Conservation (phyloP, 2,329 filamentous ascomycete genomes). For the Fusarium sp. region DNA sequence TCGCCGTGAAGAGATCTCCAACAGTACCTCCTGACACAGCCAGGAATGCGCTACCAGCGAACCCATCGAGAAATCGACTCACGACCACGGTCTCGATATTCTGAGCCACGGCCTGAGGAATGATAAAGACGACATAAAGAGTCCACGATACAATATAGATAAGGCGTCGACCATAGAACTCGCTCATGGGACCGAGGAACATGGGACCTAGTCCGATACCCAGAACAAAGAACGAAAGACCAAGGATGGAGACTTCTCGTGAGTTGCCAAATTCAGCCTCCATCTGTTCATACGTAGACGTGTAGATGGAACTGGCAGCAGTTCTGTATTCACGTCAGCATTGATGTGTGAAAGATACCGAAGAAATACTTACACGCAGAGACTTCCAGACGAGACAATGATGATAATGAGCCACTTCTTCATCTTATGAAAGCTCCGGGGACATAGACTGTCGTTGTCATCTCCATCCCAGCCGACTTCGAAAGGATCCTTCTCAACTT, state of each 20-base stretch:
- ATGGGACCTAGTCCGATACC: slow-evolving; percentile 76
- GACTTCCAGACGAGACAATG: slow-evolving; percentile 78
- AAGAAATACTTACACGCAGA: slow-evolving; percentile 80
- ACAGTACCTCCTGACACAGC: slow-evolving; percentile 87
- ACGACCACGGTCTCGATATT: slow-evolving; percentile 87
- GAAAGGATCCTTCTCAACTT: slow-evolving; percentile 61
- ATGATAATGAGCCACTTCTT: slow-evolving; percentile 84
- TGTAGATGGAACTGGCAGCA: slow-evolving; percentile 89
- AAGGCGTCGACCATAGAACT: slow-evolving; percentile 85
- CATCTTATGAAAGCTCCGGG: slow-evolving; percentile 72
- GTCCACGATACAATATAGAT: slow-evolving; percentile 82
- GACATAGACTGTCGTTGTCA: slow-evolving; percentile 78
- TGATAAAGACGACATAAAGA: slow-evolving; percentile 81
- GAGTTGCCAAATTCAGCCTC: slow-evolving; percentile 79
- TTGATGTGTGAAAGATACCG: not conserved
- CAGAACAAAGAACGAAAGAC: slow-evolving; percentile 84
- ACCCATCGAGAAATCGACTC: slow-evolving; percentile 80
- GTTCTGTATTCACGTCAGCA: slow-evolving; percentile 65
- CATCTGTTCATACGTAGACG: slow-evolving; percentile 82
- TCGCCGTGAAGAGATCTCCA: slow-evolving; percentile 78
- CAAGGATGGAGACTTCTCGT: slow-evolving; percentile 79
- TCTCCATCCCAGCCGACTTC: slow-evolving; percentile 80
- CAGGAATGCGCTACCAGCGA: slow-evolving; percentile 76
- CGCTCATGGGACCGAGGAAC: slow-evolving; percentile 72
- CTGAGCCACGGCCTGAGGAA: slow-evolving; percentile 82